These are phyloP conservation scores for Magnolia kwangsiensis DNA, from an alignment of 164 flowering plant species.

Conservation along the genomic window DNA sequence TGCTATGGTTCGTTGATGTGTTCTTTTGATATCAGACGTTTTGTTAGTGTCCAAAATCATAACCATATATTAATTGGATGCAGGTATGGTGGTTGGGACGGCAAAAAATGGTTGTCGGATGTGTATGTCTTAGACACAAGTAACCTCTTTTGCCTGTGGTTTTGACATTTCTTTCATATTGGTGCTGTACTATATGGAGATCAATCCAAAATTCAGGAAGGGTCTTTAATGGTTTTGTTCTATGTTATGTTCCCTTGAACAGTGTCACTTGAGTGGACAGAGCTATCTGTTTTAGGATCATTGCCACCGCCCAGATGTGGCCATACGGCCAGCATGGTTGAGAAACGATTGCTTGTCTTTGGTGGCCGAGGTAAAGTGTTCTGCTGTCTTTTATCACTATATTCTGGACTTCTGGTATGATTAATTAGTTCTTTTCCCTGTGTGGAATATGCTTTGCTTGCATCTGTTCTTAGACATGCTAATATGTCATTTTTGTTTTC, in stretches of 20 bases:
- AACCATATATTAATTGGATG: conserved; percentile 9
- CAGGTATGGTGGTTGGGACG: conserved; percentile 99
- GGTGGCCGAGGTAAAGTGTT: conserved; percentile 86
- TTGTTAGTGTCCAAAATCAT: neutral
- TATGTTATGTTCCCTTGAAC: conserved; percentile 14
- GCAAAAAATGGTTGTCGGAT: conserved; percentile 97
- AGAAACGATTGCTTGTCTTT: conserved; percentile 85
- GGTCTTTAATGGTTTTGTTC: neutral
- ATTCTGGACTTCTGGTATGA: neutral
- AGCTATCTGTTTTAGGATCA: conserved; percentile 70
- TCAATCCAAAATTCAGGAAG: neutral
- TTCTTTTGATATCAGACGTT: too few relatives aligned
- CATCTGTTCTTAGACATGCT: neutral
- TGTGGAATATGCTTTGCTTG: neutral
- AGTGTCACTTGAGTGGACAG: conserved; percentile 98
- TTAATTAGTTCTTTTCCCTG: neutral
- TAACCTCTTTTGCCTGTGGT: conserved; percentile 31
- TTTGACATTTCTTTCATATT: conserved; percentile 1
- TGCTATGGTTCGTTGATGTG: neutral
- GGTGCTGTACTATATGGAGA: neutral
- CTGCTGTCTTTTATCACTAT: neutral
- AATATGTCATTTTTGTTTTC: neutral
- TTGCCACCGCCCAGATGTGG: conserved; percentile 97
- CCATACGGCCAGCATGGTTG: conserved; percentile 94
- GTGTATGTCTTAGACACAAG: conserved; percentile 95